Evolutionary conservation across 768 basidiomycete genomes (phyloP).

Genomic region (Termitomyces sp.): DNA sequence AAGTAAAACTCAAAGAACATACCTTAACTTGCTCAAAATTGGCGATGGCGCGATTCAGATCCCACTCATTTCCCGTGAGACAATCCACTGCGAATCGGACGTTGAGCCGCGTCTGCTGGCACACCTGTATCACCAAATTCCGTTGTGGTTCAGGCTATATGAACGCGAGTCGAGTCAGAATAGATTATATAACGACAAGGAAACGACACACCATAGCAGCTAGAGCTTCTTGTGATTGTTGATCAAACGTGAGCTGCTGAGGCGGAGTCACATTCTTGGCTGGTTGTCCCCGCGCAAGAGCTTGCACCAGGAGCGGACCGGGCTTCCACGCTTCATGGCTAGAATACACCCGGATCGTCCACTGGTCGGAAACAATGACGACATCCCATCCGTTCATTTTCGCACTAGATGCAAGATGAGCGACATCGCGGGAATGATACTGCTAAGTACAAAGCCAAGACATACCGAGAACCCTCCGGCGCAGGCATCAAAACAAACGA

Average conservation of each 20-base stretch:
- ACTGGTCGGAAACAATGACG: constrained; percentile 84
- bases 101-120: constrained; percentile 74
- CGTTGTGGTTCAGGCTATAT: constrained; percentile 69
- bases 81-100: constrained; percentile 81
- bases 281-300: constrained; percentile 26
- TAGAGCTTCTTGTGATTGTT: constrained; percentile 54
- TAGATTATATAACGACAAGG: not conserved
- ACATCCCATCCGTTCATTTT: constrained; percentile 86
- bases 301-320: constrained; percentile 73
- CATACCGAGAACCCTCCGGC: constrained; percentile 79
- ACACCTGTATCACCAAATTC: constrained; percentile 64
- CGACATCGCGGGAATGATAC: constrained; percentile 6
- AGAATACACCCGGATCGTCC: constrained; percentile 81
- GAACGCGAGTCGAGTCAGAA: not conserved
- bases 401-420: constrained; percentile 44
- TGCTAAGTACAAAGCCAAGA: constrained; percentile 16
- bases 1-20: constrained; percentile 22
- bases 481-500: constrained; percentile 86
- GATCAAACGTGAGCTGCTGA: constrained; percentile 31
- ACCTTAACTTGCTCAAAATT: constrained; percentile 92
- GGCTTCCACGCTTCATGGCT: constrained; percentile 76
- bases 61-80: constrained; percentile 81
- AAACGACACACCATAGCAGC: constrained; percentile 50
- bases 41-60: constrained; percentile 69
- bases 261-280: constrained; percentile 23